Evolutionary conservation across 1,284 basidiomycete genomes (phyloP).

Genomic region (Taiwanofungus camphoratus): DNA sequence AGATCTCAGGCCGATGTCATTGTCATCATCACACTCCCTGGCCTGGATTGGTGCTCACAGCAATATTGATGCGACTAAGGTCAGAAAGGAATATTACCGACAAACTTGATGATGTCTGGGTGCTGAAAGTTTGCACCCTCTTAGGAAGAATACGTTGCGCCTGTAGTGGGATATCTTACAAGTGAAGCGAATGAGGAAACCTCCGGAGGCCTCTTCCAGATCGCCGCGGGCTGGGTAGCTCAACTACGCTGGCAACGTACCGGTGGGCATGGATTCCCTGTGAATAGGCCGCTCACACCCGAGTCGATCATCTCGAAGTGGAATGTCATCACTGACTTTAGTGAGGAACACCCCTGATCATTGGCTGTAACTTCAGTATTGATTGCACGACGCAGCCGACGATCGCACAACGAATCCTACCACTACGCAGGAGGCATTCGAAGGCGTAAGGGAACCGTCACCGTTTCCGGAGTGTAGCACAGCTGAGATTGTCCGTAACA

Average conservation of each 20-base stretch:
- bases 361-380: not conserved
- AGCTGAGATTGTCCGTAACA: constrained; percentile 19
- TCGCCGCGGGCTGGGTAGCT: constrained; percentile 90
- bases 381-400: constrained; percentile 43
- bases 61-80: constrained; percentile 93
- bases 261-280: constrained; percentile 84
- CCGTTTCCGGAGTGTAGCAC: not conserved
- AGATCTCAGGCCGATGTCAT: too few species aligned
- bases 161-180: constrained; percentile 87
- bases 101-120: not conserved
- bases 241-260: constrained; percentile 93
- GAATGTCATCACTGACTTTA: constrained; percentile 78
- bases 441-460: too few species aligned
- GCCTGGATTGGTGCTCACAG: constrained; percentile 91
- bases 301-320: constrained; percentile 80
- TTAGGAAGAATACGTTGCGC: constrained; percentile 87
- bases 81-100: constrained; percentile 20
- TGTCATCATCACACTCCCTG: constrained; percentile 13
- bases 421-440: constrained; percentile 66
- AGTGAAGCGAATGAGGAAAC: constrained; percentile 79
- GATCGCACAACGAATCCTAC: constrained; percentile 75
- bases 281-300: constrained; percentile 66
- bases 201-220: constrained; percentile 81
- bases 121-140: not conserved
- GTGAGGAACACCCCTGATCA: constrained; percentile 40